Conservation (phyloP, 768 basidiomycete species). For the Russula virescens region DNA sequence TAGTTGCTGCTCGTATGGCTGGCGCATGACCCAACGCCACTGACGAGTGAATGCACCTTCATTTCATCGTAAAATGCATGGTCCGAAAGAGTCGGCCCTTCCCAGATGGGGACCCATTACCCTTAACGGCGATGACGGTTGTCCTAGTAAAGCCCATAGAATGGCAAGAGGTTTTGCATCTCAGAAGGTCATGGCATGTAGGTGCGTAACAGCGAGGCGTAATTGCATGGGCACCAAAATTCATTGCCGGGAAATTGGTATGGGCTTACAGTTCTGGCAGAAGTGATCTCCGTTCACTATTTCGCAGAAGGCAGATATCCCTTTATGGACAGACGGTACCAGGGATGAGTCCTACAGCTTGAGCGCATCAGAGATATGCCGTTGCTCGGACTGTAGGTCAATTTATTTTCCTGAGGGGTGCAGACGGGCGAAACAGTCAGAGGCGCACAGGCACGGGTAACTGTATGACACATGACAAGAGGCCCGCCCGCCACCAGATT, state of each 20-base stretch:
- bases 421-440: too few species aligned
- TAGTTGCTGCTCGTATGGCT: background rate
- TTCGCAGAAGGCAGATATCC: too few species aligned
- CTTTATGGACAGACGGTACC: too few species aligned
- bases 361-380: too few species aligned
- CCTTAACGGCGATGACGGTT: background rate
- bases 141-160: background rate
- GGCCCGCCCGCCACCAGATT: too few species aligned
- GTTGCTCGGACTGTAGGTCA: too few species aligned
- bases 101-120: background rate
- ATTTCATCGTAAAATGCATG: background rate
- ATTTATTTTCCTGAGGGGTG: too few species aligned
- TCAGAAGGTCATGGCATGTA: background rate
- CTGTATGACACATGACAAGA: too few species aligned
- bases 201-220: background rate
- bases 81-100: background rate
- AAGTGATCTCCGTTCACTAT: background rate
- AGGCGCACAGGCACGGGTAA: too few species aligned
- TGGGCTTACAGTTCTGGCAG: background rate
- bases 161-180: background rate
- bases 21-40: background rate
- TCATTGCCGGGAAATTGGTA: conserved; percentile 1
- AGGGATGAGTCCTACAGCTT: too few species aligned
- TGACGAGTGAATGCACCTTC: background rate
- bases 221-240: background rate